phyloP scores from a whole-genome alignment of 2,329 filamentous ascomycete genomes.

The Venturia oleaginea region DNA sequence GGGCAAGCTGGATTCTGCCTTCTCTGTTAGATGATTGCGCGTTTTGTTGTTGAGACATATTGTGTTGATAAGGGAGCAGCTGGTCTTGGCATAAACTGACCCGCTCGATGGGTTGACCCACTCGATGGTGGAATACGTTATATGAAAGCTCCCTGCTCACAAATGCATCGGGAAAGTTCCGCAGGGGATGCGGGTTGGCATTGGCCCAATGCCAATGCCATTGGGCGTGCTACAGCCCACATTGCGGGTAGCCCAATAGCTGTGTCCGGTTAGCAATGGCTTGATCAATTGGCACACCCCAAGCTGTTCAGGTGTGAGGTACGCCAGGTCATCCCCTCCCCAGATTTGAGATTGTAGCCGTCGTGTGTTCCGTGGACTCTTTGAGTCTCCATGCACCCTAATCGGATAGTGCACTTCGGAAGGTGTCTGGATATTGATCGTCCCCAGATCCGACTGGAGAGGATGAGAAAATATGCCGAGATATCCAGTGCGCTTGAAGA shows the following conservation, averaged over 20 bases:
- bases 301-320: not conserved
- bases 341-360: not conserved
- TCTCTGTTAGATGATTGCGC: too few relatives aligned
- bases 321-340: not conserved
- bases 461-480: not conserved
- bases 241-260: not conserved
- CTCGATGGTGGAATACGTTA: too few relatives aligned
- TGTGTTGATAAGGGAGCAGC: too few relatives aligned
- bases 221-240: not conserved
- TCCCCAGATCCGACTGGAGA: not conserved
- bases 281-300: not conserved
- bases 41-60: too few relatives aligned
- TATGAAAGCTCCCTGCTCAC: not conserved
- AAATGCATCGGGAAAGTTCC: not conserved
- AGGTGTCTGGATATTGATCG: not conserved
- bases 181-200: not conserved
- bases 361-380: not conserved
- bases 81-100: too few relatives aligned
- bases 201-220: too few relatives aligned
- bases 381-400: not conserved
- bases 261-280: not conserved
- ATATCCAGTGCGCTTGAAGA: not conserved
- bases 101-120: too few relatives aligned
- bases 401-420: conserved; percentile 7
- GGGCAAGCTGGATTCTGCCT: too few relatives aligned